Evolutionary conservation across 352 stramenopile species (phyloP), one percentile per base, ranked within the genome.

Genomic region (Thalassiosira mediterranea): DNA sequence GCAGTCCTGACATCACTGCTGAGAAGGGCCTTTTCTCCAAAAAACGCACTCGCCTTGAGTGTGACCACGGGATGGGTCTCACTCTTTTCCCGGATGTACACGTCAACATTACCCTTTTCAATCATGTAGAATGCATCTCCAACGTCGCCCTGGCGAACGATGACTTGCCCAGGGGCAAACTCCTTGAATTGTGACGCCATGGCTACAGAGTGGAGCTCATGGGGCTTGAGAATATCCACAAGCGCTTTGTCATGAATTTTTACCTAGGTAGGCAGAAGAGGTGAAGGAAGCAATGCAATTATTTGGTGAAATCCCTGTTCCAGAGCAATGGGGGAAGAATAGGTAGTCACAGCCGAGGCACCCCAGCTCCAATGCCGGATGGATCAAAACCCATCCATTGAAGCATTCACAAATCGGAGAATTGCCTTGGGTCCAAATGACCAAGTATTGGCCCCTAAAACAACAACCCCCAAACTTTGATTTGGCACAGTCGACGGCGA

Each of bases 1-100:
- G 86, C 86, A 17, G 73, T 69, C 46, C 95, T 89, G 5, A 94
- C 93, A 15, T 95, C 94, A 56, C 97, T 94, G 59, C 95, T 97
- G 46, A 98, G 91, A 13, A 97, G 81, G 10, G 95, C 95, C 84
- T 95, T 94, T 49, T 92, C 84, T 31, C 87, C 87, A 70, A 92
- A 92, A 74, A 82, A 90, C 44, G 87, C 62, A 10, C 87, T 84
- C 15, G 91, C 91, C 57, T 31, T 60, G 19, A 88, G 61, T 2
- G 71, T 72, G 25, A 56, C 71, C n/a, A 87, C 69, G 8, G 83
- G 76, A n/a, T n/a, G n/a, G 21, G 15, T 48, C 11, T 54, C 56
- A 15, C 69, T 78, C 17, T 79, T 77, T 37, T 51, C 62, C 48
- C 87, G 76, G 52, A 73, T 85, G 37, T 80, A 72, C 23, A 89